phyloP scores from a whole-genome alignment of 768 basidiomycete species.

The Mycena galopus region DNA sequence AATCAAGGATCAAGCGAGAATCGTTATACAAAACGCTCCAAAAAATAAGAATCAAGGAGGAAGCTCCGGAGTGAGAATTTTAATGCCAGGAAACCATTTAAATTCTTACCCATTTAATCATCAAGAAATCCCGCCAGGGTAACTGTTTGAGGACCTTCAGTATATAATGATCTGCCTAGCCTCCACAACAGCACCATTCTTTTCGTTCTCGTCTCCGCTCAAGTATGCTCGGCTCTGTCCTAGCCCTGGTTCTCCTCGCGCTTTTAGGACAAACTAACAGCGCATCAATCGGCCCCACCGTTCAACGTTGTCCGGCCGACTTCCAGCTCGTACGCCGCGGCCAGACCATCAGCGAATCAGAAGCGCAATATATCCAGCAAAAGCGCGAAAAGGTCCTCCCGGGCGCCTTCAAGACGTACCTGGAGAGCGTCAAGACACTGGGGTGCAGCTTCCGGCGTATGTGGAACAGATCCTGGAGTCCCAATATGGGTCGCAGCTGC shows the following conservation, averaged over 20 bases:
- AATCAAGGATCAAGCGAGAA: too few relatives aligned
- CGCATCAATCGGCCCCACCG: slow-evolving; percentile 20
- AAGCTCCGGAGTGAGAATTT: too few relatives aligned
- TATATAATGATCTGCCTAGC: too few relatives aligned
- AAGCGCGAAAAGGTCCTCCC: slow-evolving; percentile 53
- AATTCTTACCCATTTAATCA: too few relatives aligned
- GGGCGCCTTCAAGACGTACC: slow-evolving; percentile 54
- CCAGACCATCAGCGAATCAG: slow-evolving; percentile 52
- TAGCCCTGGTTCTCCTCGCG: slow-evolving; percentile 8
- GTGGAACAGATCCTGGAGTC: slow-evolving; percentile 46
- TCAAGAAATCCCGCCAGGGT: too few relatives aligned
- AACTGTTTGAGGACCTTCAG: too few relatives aligned
- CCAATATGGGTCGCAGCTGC: slow-evolving; percentile 40
- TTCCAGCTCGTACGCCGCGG: slow-evolving; percentile 35
- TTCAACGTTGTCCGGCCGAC: slow-evolving; percentile 31
- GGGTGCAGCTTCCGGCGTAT: slow-evolving; percentile 48
- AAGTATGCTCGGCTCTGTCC: background rate
- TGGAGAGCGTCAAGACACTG: slow-evolving; percentile 51
- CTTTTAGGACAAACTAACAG: background rate
- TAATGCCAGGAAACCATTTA: too few relatives aligned
- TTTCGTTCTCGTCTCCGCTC: too few relatives aligned
- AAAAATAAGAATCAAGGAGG: too few relatives aligned
- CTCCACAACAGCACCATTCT: too few relatives aligned
- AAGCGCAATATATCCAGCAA: slow-evolving; percentile 51
- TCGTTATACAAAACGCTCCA: too few relatives aligned